Base-by-base conservation (phyloP, 495 filamentous ascomycete species). In the Trichoderma reesei region DNA sequence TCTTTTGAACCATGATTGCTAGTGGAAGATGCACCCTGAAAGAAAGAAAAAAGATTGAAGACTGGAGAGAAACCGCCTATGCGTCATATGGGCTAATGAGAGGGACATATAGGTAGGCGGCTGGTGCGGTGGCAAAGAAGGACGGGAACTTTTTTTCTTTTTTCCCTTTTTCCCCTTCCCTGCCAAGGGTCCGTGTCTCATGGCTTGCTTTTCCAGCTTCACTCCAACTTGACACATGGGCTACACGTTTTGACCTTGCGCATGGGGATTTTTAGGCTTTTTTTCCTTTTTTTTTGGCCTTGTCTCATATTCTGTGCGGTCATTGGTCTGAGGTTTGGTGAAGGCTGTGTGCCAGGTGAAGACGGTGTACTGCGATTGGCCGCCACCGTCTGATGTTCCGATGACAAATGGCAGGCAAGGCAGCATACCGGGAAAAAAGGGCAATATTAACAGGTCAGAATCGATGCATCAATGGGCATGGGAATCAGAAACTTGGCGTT, bases 321-420 rank as follows among this genome's bases (percentile, higher is more conserved):
- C 6, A 56, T 56, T 56, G 51, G 51, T 13, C 51, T 10, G 51
- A n/a, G 13, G 51, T 33, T 4, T 10, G 6, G 6, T 14, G 9
- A 48, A 56, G 51, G 51, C 20, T 36, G 51, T 36, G 51, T 31
- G 20, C 51, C 7, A 9, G 51, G 51, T 46, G 51, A 2, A 34
- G 51, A 56, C 51, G 26, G 51, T 56, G 51, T 56, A 56, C 31
- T 56, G 26, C 51, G 9, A 56, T 56, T 56, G 51, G 51, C 11
- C 20, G 51, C 51, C 51, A 36, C 51, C 51, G 14, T 13, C 6
- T 33, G 11, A 34, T 13, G 51, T 18, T 8, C 20, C 31, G 20
- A 56, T 36, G 20, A 56, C 51, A 33, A 3, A 4, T 13, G 10
- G 46, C 16, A 4, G 7, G 7, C 42, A 14, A 16, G 42, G 42